A percentile compares a stretch with the other conserved stretches of the same genome.
phyloP scores from a whole-genome alignment of 225 moss, liverwort and hornwort genomes.

The Climacium dendroides region DNA sequence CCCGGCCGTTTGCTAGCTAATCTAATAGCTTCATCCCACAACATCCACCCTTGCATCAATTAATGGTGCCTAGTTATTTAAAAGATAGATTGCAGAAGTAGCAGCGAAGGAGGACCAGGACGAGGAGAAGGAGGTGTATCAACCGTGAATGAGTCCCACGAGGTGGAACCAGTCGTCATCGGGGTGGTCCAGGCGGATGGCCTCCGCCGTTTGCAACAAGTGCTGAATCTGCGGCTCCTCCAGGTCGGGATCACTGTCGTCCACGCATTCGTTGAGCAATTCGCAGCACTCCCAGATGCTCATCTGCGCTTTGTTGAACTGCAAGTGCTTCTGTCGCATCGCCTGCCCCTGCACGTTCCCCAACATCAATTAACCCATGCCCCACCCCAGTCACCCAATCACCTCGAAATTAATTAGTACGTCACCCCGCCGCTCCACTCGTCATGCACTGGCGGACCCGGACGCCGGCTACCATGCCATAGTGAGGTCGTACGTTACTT shows the following conservation, averaged over 20 bases:
- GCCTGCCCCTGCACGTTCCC: constrained; percentile 27
- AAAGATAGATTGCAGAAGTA: background rate
- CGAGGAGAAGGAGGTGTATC: background rate
- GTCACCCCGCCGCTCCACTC: background rate
- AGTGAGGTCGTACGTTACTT: background rate
- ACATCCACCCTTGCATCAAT: background rate
- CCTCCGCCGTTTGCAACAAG: constrained; percentile 55
- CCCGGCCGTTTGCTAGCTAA: background rate
- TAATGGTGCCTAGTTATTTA: background rate
- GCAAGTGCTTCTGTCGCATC: constrained; percentile 44
- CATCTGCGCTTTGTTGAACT: constrained; percentile 40
- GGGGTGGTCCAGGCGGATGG: constrained; percentile 49
- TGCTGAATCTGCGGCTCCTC: constrained; percentile 70
- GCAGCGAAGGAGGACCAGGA: background rate
- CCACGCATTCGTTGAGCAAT: constrained; percentile 60
- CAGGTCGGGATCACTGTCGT: constrained; percentile 64
- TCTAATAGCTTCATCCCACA: background rate
- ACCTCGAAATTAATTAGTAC: background rate
- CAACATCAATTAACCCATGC: background rate
- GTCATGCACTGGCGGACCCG: background rate
- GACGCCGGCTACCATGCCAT: background rate
- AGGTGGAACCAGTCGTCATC: constrained; percentile 63
- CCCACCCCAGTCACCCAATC: background rate
- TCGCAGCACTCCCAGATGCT: constrained; percentile 64
- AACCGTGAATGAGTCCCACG: constrained; percentile 56